These are phyloP conservation scores for Colletotrichum nymphaeae DNA, from an alignment of 2,329 filamentous ascomycete genomes.

Conservation along the genomic window DNA sequence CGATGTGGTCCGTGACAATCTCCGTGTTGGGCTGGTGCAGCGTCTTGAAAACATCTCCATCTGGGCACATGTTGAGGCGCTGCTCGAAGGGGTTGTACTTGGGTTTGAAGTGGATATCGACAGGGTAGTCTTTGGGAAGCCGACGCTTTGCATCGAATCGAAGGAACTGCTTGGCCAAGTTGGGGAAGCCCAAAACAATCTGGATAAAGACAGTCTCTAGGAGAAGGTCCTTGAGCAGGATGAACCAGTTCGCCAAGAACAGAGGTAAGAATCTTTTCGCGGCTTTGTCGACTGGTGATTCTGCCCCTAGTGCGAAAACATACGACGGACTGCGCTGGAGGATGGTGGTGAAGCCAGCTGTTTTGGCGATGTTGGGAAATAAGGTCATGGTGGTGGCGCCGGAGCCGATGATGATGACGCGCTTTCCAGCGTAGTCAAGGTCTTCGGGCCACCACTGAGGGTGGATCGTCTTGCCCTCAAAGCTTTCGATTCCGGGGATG, in stretches of 20 bases:
- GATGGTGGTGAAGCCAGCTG: slow-evolving; percentile 78
- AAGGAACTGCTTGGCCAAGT: slow-evolving; percentile 59
- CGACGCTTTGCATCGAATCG: slow-evolving; percentile 54
- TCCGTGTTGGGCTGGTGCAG: slow-evolving; percentile 56
- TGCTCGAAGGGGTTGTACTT: slow-evolving; percentile 78
- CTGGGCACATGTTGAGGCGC: slow-evolving; percentile 75
- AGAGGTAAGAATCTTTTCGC: slow-evolving; percentile 58
- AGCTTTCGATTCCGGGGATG: slow-evolving; percentile 76
- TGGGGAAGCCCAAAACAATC: slow-evolving; percentile 66
- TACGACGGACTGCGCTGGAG: slow-evolving; percentile 84
- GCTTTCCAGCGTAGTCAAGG: slow-evolving; percentile 73
- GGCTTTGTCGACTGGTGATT: slow-evolving; percentile 48
- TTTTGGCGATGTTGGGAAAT: slow-evolving; percentile 74
- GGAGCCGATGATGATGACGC: slow-evolving; percentile 78
- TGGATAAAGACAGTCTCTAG: slow-evolving; percentile 57
- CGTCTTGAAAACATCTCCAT: slow-evolving; percentile 67
- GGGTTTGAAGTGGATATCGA: slow-evolving; percentile 73
- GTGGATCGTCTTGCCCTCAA: slow-evolving; percentile 73
- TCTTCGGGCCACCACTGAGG: slow-evolving; percentile 83
- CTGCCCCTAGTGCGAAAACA: slow-evolving; percentile 65
- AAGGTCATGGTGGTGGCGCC: slow-evolving; percentile 86
- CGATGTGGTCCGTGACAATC: slow-evolving; percentile 64
- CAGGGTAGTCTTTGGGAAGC: slow-evolving; percentile 64
- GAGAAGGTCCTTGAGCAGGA: slow-evolving; percentile 62
- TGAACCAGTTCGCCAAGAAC: slow-evolving; percentile 56